A percentile compares a stretch with the other conserved stretches of the same genome.
Evolutionary conservation across 345 rosid species (phyloP).

Genomic region (Euphorbia lathyris): DNA sequence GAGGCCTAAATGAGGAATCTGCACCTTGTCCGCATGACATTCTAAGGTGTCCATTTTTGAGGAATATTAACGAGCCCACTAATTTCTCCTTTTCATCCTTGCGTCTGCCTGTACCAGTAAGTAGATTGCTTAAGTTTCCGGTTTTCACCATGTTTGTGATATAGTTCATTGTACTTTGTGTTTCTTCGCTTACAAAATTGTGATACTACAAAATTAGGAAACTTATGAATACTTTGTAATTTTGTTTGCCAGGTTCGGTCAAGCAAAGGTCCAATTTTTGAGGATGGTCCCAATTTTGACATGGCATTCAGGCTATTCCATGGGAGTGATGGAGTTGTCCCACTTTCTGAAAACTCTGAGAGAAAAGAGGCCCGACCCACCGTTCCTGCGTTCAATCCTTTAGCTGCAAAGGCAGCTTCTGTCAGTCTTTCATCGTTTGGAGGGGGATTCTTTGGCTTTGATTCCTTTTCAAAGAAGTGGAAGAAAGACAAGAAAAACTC

Average conservation of each 20-base stretch:
- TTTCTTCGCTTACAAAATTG: background rate
- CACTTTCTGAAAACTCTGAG: conserved; percentile 58
- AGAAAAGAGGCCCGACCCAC: conserved; percentile 30
- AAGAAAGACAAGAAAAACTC: conserved; percentile 53
- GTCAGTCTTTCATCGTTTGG: conserved; percentile 95
- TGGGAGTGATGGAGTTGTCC: conserved; percentile 92
- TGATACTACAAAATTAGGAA: background rate
- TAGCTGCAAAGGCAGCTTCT: conserved; percentile 94
- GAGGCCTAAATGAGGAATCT: conserved; percentile 49
- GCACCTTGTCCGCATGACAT: conserved; percentile 48
- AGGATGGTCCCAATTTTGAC: conserved; percentile 97
- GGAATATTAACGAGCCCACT: conserved; percentile 95
- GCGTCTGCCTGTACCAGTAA: conserved; percentile 77
- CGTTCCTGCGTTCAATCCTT: conserved; percentile 67
- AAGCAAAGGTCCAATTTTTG: conserved; percentile 88
- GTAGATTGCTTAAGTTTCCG: conserved; percentile 16
- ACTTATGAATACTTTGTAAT: background rate
- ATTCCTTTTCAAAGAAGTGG: conserved; percentile 64
- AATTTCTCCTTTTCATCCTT: conserved; percentile 69
- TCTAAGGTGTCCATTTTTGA: conserved; percentile 84
- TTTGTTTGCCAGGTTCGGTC: conserved; percentile 42
- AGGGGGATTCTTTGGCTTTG: conserved; percentile 86
- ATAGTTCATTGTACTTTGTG: background rate
- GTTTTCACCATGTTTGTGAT: background rate
- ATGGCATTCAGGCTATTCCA: conserved; percentile 91